These are phyloP conservation scores for Apiospora marii DNA, from an alignment of 2,329 filamentous ascomycete genomes.

Conservation along the genomic window DNA sequence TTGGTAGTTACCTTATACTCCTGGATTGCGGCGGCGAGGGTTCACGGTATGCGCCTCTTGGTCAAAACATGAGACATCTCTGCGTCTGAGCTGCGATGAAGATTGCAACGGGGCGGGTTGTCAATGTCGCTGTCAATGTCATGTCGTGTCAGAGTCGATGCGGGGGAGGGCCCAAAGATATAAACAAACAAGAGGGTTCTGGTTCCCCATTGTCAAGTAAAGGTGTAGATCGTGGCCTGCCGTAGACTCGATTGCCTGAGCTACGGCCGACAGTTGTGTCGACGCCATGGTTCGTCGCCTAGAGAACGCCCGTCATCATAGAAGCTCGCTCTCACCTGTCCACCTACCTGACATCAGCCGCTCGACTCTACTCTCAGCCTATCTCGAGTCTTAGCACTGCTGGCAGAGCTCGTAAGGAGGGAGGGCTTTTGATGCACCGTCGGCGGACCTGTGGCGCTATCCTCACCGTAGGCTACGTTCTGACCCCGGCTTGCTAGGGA, in stretches of 20 bases:
- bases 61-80: not conserved
- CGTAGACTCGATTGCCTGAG: no score
- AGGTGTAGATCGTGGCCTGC: no score
- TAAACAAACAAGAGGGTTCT: not conserved
- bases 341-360: no score
- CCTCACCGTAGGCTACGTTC: not conserved
- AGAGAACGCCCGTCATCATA: constrained; percentile 1
- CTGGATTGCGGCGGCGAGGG: not conserved
- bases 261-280: not conserved
- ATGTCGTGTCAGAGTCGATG: not conserved
- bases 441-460: not conserved
- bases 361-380: not conserved
- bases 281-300: not conserved
- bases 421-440: not conserved
- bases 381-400: no score
- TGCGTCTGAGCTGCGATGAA: not conserved
- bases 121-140: no score
- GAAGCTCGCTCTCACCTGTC: not conserved
- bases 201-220: not conserved
- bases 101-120: no score
- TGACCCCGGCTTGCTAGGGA: not conserved
- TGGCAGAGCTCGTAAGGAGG: not conserved
- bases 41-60: not conserved
- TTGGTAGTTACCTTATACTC: not conserved
- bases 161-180: not conserved